Conservation (phyloP, 2,329 filamentous ascomycete species). For the Cytospora chrysosperma region DNA sequence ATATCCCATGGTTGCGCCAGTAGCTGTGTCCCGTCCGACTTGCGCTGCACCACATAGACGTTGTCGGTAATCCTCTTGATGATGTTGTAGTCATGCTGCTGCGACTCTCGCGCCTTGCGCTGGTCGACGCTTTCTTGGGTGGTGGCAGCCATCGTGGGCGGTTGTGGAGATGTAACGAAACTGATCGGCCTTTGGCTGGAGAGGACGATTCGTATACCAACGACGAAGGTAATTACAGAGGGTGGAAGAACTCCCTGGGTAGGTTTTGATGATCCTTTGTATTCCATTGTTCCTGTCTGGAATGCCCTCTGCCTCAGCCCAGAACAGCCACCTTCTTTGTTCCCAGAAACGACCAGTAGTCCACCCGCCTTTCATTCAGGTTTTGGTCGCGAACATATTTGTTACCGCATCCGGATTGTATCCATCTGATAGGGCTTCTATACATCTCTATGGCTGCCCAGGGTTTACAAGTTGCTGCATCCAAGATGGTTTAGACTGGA, state of each 20-base stretch:
- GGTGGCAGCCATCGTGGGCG: conserved; percentile 10
- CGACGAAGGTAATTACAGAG: not conserved
- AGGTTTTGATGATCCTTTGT: not conserved
- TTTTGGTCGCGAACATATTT: not conserved
- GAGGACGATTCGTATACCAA: not conserved
- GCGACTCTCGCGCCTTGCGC: conserved; percentile 26
- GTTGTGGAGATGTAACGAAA: not conserved
- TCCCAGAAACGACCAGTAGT: not conserved
- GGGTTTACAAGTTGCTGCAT: not conserved
- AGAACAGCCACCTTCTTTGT: conserved; percentile 10
- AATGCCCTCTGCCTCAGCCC: not conserved
- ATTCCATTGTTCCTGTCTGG: conserved; percentile 17
- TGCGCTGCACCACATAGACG: conserved; percentile 35
- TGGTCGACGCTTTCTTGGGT: not conserved
- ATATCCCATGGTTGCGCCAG: conserved; percentile 33
- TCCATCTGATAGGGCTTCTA: not conserved
- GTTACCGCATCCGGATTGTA: conserved; percentile 6
- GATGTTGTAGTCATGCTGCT: conserved; percentile 33
- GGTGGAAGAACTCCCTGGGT: not conserved
- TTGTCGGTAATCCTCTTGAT: conserved; percentile 31
- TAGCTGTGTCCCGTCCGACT: conserved; percentile 34
- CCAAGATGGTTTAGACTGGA: not conserved
- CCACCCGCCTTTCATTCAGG: not conserved
- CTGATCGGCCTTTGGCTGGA: not conserved
- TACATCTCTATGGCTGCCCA: not conserved